Evolutionary conservation across 495 filamentous ascomycete species (phyloP), one percentile per base, ranked within the genome.

Genomic region (Cenococcum geophilum): DNA sequence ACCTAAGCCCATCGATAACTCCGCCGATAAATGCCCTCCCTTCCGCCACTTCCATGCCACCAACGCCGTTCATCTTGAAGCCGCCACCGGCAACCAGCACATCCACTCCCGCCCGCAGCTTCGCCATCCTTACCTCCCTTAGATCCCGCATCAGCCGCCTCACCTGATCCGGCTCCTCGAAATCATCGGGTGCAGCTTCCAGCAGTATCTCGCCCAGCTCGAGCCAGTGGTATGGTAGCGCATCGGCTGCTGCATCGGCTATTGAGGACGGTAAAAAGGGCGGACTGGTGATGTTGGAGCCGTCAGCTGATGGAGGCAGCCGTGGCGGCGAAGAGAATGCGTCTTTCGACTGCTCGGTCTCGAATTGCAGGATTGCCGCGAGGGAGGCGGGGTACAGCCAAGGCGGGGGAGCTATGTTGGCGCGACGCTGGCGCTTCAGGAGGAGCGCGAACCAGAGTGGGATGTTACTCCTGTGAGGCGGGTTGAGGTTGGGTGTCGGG

Each of bases 401-500:
- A 54, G 88, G 73, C 0, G 93, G 93, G 0, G 93, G 88, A 43
- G 91, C 76, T 72, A 97, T 97, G 76, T 96, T 95, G 71, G 91
- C 92, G 69, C 92, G 86, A 36, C 87, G 84, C 77, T 98, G 95
- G 62, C 91, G 89, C 75, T 98, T 97, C 55, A 98, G 86, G 57
- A 97, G 86, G 53, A 97, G 83, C n/a, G 95, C 93, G 51, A 97
- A 87, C 95, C 95, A 97, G 70, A 97, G 84, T 14, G 93, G 93
- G 47, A 97, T 73, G 32, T 85, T 74, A 59, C 86, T 81, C 66
- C 91, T 85, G 64, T 91, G 86, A 0, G 93, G 92, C 9, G 93
- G 93, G 32, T 80, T 80, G 51, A 98, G 83, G 47, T 82, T 73
- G 35, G 85, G 83, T 36, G 89, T 85, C 62, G 84, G 80, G 49